Evolutionary conservation across 352 stramenopile species (phyloP), one percentile per base, ranked within the genome.

Genomic region (Globisporangium perplexum): DNA sequence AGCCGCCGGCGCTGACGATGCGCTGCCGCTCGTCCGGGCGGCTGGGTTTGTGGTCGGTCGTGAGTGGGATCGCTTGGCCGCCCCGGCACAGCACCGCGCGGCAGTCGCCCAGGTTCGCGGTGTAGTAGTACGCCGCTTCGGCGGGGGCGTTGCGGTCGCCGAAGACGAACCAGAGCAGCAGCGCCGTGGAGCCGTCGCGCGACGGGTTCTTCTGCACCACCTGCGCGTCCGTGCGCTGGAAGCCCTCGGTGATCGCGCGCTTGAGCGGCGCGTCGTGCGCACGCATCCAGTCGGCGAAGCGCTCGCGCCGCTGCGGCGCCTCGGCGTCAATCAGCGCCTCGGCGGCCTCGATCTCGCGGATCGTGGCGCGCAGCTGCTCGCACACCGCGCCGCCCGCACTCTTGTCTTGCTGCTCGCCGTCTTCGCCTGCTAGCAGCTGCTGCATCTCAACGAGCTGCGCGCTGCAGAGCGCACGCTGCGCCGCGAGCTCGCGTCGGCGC

Each of bases 91-190:
- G 62, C 17, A 92, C 63, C 0, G 72, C 81, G 38, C 82, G 73
- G 11, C 68, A 88, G 42, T 90, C 75, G 24, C 82, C 81, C 3
- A 85, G 47, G 30, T 90, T 92, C 4, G 68, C 55, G 3, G 61
- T 68, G 51, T 85, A 90, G 11, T 80, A 74, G 14, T 83, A 74
- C 7, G n/a, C 76, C 48, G 70, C 8, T 7, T 53, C 53, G 5
- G 35, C 33, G 2, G 28, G 26, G 26, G 15, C 24, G 20, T 23
- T 48, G n/a, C 7, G 5, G 47, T 20, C 35, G 54, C 69, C 62
- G 0, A 56, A 55, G 31, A 79, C 48, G 53, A 89, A 77, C 62
- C 71, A 90, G 26, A 83, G 49, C 30, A 86, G 10, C 0, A 84
- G 49, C 39, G 74, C 72, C 0, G 76, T 86, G 1, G 74, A 85